Conservation (phyloP, 2,329 filamentous ascomycete genomes). For the Hymenotorrendiella dingleyae region DNA sequence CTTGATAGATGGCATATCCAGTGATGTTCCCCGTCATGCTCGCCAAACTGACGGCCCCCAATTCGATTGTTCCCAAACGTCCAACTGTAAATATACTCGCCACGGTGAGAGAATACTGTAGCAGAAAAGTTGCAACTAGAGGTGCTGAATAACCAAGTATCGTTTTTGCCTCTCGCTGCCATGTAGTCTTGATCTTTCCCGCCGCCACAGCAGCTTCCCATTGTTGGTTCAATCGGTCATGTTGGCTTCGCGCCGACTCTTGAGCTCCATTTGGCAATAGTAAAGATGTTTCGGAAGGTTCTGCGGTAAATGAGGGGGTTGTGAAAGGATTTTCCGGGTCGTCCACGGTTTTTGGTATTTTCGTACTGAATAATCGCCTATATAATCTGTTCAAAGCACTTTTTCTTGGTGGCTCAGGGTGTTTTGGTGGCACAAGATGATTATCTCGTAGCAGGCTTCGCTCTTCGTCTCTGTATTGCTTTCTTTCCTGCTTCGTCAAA, state of each 20-base stretch:
- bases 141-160: conserved; percentile 66
- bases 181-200: conserved; percentile 81
- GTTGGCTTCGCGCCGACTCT: conserved; percentile 41
- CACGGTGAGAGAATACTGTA: conserved; percentile 82
- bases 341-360: conserved; percentile 36
- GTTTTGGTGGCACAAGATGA: conserved; percentile 58
- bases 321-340: conserved; percentile 35
- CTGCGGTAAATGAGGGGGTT: conserved; percentile 12
- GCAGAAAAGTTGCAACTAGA: conserved; percentile 65
- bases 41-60: conserved; percentile 61
- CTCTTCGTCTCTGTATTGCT: conserved; percentile 52
- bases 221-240: conserved; percentile 60
- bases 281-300: conserved; percentile 36
- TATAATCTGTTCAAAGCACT: conserved; percentile 36
- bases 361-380: conserved; percentile 48
- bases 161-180: conserved; percentile 83
- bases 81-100: conserved; percentile 75
- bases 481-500: conserved; percentile 49
- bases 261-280: conserved; percentile 34
- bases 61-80: conserved; percentile 63
- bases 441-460: conserved; percentile 59
- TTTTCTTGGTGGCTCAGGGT: conserved; percentile 33
- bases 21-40: conserved; percentile 79
- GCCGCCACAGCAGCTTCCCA: conserved; percentile 82
- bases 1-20: conserved; percentile 71